phyloP scores from a whole-genome alignment of 2,329 filamentous ascomycete genomes.

The Proliferodiscus dingleyae region DNA sequence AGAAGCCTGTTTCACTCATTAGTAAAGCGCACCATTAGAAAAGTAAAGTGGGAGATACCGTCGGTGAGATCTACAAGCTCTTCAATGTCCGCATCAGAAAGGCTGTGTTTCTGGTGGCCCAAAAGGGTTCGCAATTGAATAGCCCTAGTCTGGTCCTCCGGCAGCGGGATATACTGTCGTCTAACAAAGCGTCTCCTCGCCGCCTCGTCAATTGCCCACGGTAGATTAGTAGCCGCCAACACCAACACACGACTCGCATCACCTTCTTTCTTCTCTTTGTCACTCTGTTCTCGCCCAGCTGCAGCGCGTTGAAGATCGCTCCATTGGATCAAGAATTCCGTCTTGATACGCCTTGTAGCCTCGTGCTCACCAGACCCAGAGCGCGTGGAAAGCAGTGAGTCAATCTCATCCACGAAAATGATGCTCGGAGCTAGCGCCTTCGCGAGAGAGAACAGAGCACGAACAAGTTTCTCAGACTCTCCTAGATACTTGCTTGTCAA shows the following conservation, averaged over 20 bases:
- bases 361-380: slow-evolving; percentile 85
- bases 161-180: slow-evolving; percentile 91
- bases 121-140: slow-evolving; percentile 75
- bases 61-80: slow-evolving; percentile 76
- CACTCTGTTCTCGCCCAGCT: slow-evolving; percentile 69
- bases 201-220: slow-evolving; percentile 97
- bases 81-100: slow-evolving; percentile 67
- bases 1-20: slow-evolving; percentile 65
- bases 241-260: slow-evolving; percentile 88
- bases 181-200: slow-evolving; percentile 86
- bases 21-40: slow-evolving; percentile 1
- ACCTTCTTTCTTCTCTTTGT: slow-evolving; percentile 64
- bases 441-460: slow-evolving; percentile 85
- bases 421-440: slow-evolving; percentile 88
- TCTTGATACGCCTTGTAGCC: slow-evolving; percentile 90
- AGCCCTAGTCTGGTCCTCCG: slow-evolving; percentile 75
- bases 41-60: slow-evolving; percentile 16
- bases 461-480: slow-evolving; percentile 93
- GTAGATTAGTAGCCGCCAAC: slow-evolving; percentile 89
- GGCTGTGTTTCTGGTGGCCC: slow-evolving; percentile 67
- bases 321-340: slow-evolving; percentile 97
- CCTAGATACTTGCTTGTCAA: slow-evolving; percentile 94
- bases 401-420: slow-evolving; percentile 98
- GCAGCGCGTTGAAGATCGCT: slow-evolving; percentile 88
- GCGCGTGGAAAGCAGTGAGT: slow-evolving; percentile 81